Base-by-base conservation (phyloP, 441 rosid species). In the Cnidoscolus chayamansa region DNA sequence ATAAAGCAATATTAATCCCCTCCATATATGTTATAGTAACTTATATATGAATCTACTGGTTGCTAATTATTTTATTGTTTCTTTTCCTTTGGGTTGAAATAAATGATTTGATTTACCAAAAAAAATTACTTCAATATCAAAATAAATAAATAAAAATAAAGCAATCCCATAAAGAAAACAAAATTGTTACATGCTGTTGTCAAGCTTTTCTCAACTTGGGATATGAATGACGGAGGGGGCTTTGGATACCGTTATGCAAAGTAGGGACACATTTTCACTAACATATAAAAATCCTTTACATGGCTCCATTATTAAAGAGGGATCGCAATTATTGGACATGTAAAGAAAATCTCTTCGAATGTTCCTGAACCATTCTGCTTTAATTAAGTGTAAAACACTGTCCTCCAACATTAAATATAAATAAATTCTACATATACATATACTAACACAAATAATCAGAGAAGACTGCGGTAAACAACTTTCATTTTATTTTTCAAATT, bases 221-320 rank as follows among this genome's bases (percentile, higher is more conserved):
- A 63, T 17, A 63, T 20, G 25, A 72, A 64, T 20, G 50, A 37
- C 31, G 55, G 13, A 13, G 49, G 68, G 67, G 10, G 37, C 47
- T 20, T 48, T 65, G 71, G 54, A 74, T 60, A 19, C 56, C 72
- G 61, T 67, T 60, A 35, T 67, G 25, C 61, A 51, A 37, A 68
- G 65, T 74, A 53, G 72, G 68, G 63, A 20, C 63, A 67, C 5
- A 40, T 61, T 67, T 25, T 15, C 58, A 51, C 48, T 10, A 16
- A 59, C 8, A 7, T 37, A 31, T 7, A 31, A 31, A n/a, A 20
- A 5, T 9, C 17, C 10, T 61, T 61, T 40, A 40, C 6, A 40
- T 12, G 48, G 49, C 17, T 71, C 49, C 49, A 70, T 70, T 61
- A 32, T 50, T 10, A 48, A 65, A 56, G 25, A 49, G 69, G 69